Percentiles rank a stretch among this genome's conserved stretches.
Evolutionary conservation across 768 basidiomycete species (phyloP).

Genomic region (Lepiota brunneoincarnata): DNA sequence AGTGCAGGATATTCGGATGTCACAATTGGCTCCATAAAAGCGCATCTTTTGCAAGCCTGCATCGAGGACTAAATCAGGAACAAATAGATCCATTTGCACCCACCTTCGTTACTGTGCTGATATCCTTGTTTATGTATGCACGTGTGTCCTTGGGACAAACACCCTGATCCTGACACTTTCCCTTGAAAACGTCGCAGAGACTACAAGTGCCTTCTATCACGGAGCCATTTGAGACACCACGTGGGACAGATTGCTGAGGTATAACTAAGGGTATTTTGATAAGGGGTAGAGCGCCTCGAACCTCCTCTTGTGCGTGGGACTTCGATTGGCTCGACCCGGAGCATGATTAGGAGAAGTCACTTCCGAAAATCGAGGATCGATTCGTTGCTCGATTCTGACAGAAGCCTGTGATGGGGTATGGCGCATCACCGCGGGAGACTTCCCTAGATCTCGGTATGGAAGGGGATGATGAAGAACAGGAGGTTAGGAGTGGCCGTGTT

Average conservation of each 20-base stretch:
- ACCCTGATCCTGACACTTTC: neutral
- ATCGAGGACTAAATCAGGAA: neutral
- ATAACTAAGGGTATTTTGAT: too few species aligned
- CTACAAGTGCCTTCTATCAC: neutral
- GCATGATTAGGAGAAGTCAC: too few species aligned
- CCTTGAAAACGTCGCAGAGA: neutral
- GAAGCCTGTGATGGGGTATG: neutral
- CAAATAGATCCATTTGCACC: neutral
- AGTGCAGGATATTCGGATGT: conserved; percentile 6
- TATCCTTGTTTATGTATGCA: neutral
- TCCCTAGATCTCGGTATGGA: neutral
- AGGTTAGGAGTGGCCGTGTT: too few species aligned
- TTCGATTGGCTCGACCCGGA: neutral
- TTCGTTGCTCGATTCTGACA: too few species aligned
- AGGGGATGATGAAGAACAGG: neutral
- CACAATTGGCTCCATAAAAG: conserved; percentile 3
- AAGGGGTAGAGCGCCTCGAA: neutral
- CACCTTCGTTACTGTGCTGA: neutral
- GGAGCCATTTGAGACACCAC: neutral
- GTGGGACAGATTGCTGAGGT: neutral
- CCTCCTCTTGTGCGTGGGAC: too few species aligned
- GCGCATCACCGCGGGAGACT: neutral
- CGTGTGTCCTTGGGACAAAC: neutral
- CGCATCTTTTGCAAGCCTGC: too few species aligned
- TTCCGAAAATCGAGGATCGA: too few species aligned